phyloP scores from a whole-genome alignment of 1,284 basidiomycete genomes.

The Heterobasidion occidentale region DNA sequence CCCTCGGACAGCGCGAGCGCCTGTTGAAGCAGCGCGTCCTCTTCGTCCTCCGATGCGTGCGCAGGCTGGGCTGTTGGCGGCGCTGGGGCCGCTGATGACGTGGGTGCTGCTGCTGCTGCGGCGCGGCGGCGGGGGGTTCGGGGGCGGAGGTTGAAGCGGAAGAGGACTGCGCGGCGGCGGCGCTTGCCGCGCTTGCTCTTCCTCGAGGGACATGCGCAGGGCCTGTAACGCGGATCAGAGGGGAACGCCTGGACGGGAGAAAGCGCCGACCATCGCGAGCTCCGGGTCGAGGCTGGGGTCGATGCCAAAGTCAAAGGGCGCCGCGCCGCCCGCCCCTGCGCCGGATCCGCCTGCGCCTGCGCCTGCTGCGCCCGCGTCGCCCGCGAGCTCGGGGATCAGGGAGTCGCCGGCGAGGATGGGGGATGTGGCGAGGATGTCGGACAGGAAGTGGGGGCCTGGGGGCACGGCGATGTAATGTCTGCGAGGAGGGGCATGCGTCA shows the following conservation, averaged over 20 bases:
- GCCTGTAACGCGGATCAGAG: constrained; percentile 49
- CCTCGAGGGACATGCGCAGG: constrained; percentile 95
- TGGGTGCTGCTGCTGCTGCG: neutral
- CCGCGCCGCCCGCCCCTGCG: constrained; percentile 38
- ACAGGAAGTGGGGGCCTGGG: constrained; percentile 74
- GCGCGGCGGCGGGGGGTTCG: neutral
- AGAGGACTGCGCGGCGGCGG: constrained; percentile 28
- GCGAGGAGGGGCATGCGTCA: constrained; percentile 1
- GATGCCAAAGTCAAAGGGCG: constrained; percentile 81
- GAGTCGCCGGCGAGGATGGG: constrained; percentile 81
- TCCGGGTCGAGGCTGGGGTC: constrained; percentile 96
- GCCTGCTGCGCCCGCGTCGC: constrained; percentile 39
- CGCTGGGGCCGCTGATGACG: constrained; percentile 16
- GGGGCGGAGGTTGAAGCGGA: constrained; percentile 14
- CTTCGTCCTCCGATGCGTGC: constrained; percentile 48
- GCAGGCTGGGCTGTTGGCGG: constrained; percentile 19
- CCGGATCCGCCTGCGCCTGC: constrained; percentile 38
- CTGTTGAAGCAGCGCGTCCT: constrained; percentile 58
- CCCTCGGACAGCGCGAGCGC: constrained; percentile 52
- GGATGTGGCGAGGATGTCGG: constrained; percentile 78
- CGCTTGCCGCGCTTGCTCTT: constrained; percentile 89
- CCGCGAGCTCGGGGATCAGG: constrained; percentile 58
- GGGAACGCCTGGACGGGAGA: neutral
- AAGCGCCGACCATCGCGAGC: constrained; percentile 78
- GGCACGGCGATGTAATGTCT: constrained; percentile 84